Evolutionary conservation across 169 alveolate species (phyloP), one percentile per base, ranked within the genome.

Genomic region (Cryptosporidium meleagridis): DNA sequence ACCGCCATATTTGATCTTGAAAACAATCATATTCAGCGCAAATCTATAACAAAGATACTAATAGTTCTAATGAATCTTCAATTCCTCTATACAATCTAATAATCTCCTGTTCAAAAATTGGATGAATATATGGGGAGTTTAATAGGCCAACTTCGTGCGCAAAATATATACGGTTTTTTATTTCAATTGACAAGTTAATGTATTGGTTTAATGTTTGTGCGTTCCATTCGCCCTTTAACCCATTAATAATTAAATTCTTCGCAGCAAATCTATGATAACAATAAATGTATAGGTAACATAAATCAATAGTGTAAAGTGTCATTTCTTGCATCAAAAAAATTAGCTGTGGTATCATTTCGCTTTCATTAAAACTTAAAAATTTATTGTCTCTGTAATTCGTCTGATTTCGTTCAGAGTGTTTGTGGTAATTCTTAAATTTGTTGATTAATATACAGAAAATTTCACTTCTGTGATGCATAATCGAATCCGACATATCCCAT

Each of bases 271-370:
- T 31, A 62, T 80, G 75, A 33, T 80, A 80, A 8, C 89, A 59
- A 44, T 80, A 62, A 44, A 80, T 48, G 35, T 80, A 31, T 37
- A 80, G 29, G 8, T 41, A 31, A 35, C 80, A 80, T 45, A 80
- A 33, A 26, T 80, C 75, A 33, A 80, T 48, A 16, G 80, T 45
- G 21, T 80, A 44, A 9, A 80, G 75, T 61, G 80, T 31, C 75
- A 80, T 62, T 23, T 80, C 89, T 26, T 80, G 89, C 89, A 80
- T 80, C 3, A 80, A 53, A 62, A 80, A 80, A 16, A 65, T 29
- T 29, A 67, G 16, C 39, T 80, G 89, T 9, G 69, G 35, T 23
- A 45, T 80, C 7, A 65, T 37, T 48, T 62, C 75, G 3, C 29
- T 58, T 14, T 35, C 35, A 3, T 55, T 33, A 0, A 31, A 65